Conservation (phyloP, 805 yeast genomes). For the Starmera dryadoides region DNA sequence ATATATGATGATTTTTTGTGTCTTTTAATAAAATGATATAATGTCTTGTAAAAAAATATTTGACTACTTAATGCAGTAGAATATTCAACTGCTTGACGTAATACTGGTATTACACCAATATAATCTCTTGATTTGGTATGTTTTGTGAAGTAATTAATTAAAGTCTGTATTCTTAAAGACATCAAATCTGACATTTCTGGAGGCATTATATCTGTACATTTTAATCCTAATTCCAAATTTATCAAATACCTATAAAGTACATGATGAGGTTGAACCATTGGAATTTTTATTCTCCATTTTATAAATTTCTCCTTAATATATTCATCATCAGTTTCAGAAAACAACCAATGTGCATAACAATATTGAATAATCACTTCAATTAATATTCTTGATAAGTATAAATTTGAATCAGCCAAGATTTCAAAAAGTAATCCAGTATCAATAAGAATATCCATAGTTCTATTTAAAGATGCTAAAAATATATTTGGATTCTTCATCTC, state of each 20-base stretch:
- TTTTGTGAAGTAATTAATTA: constrained; percentile 13
- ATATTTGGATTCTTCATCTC: constrained; percentile 27
- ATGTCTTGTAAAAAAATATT: constrained; percentile 19
- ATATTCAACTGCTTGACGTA: constrained; percentile 27
- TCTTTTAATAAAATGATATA: constrained; percentile 15
- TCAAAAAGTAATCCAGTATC: constrained; percentile 30
- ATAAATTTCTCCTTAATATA: constrained; percentile 18
- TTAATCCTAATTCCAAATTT: constrained; percentile 26
- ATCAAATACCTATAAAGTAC: constrained; percentile 27
- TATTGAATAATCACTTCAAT: constrained; percentile 36
- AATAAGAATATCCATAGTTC: constrained; percentile 31
- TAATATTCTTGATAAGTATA: constrained; percentile 22
- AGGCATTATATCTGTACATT: constrained; percentile 17
- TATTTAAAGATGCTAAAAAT: constrained; percentile 30
- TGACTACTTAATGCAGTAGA: constrained; percentile 13
- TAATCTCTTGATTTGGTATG: constrained; percentile 25
- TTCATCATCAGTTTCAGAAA: constrained; percentile 11
- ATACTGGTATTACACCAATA: constrained; percentile 24
- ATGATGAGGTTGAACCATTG: constrained; percentile 22
- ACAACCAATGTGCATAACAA: constrained; percentile 40
- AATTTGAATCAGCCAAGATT: constrained; percentile 16
- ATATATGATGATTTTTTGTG: constrained; percentile 31
- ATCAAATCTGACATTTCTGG: constrained; percentile 7
- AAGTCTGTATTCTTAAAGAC: constrained; percentile 11
- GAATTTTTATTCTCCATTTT: constrained; percentile 27